These are phyloP conservation scores for Trapa incisa DNA, from an alignment of 345 rosid genomes.

Conservation along the genomic window DNA sequence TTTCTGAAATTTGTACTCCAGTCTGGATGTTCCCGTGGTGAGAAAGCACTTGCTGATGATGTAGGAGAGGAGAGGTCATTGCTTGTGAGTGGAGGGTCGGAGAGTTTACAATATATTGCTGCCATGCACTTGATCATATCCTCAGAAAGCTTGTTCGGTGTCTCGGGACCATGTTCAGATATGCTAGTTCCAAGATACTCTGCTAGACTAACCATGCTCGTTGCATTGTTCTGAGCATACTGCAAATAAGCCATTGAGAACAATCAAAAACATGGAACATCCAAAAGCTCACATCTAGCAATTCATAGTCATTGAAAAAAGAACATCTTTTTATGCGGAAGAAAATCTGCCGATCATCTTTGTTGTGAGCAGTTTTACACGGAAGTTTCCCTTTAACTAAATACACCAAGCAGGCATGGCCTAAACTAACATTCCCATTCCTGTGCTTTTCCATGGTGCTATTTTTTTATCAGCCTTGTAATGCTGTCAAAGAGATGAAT, in stretches of 20 bases:
- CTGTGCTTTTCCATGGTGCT: neutral
- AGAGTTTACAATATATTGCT: constrained; percentile 75
- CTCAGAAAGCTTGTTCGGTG: constrained; percentile 88
- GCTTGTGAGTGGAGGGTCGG: constrained; percentile 60
- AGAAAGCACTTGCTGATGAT: constrained; percentile 44
- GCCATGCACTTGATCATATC: constrained; percentile 95
- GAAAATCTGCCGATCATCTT: neutral
- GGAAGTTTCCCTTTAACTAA: too few species aligned
- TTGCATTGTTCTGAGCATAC: constrained; percentile 49
- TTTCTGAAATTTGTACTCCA: constrained; percentile 79
- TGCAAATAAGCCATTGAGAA: constrained; percentile 19
- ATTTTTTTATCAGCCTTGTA: neutral
- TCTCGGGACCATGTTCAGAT: constrained; percentile 83
- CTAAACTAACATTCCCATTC: neutral
- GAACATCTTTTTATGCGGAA: neutral
- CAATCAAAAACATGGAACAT: neutral
- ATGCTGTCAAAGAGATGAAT: neutral
- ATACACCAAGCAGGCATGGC: neutral
- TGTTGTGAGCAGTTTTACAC: neutral
- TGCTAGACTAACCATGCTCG: constrained; percentile 80
- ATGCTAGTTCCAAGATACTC: constrained; percentile 85
- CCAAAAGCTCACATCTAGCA: neutral
- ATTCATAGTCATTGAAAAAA: neutral
- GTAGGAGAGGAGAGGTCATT: constrained; percentile 72
- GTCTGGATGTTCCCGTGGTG: constrained; percentile 63